These are phyloP conservation scores for Theobroma cacao DNA, from an alignment of 345 rosid genomes.

Conservation along the genomic window DNA sequence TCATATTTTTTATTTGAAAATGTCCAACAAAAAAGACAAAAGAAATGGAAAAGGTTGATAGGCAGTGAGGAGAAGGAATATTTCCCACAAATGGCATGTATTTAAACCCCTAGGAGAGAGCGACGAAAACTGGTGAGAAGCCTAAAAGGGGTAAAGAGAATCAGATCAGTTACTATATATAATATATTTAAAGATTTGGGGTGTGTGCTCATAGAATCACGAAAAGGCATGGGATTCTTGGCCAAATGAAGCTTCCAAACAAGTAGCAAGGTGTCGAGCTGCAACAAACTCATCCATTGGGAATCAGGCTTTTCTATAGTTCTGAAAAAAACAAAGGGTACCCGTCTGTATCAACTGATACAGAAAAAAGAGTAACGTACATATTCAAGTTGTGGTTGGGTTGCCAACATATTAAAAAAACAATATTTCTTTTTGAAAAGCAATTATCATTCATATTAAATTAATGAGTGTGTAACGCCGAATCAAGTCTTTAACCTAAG, in stretches of 20 bases:
- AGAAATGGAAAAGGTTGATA: not conserved
- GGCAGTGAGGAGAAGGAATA: not conserved
- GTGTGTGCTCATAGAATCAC: not conserved
- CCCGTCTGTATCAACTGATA: too few species aligned
- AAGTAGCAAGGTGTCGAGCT: not conserved
- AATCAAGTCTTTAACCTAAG: too few species aligned
- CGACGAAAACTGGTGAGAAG: not conserved
- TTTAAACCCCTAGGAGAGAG: not conserved
- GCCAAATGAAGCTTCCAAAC: constrained; percentile 1
- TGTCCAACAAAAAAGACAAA: not conserved
- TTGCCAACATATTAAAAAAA: too few species aligned
- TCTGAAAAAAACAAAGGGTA: not conserved
- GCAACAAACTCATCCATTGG: not conserved
- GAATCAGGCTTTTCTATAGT: not conserved
- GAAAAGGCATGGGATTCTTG: not conserved
- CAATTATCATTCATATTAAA: too few species aligned
- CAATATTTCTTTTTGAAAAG: too few species aligned
- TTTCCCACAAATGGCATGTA: not conserved
- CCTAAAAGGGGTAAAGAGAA: not conserved
- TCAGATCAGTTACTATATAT: not conserved
- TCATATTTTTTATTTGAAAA: too few species aligned
- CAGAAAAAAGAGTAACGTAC: too few species aligned
- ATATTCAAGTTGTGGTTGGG: not conserved
- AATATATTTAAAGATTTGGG: not conserved
- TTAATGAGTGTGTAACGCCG: too few species aligned